phyloP scores from a whole-genome alignment of 352 stramenopile genomes.

The Pythium angustatum region DNA sequence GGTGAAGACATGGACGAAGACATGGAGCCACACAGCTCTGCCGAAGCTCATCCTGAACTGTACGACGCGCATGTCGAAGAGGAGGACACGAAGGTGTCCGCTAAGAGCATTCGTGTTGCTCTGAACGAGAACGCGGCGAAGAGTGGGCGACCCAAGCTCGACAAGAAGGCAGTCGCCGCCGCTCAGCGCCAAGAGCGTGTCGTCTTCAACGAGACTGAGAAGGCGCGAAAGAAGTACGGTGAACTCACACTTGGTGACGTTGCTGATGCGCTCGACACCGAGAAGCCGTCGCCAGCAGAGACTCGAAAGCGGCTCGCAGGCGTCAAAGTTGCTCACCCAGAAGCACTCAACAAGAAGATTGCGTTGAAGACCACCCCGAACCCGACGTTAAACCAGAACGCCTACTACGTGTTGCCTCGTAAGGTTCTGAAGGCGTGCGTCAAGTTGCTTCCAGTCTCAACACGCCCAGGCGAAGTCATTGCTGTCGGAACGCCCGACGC shows the following conservation, averaged over 20 bases:
- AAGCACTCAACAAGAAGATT: neutral
- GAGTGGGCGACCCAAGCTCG: neutral
- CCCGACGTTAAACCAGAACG: neutral
- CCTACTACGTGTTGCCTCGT: neutral
- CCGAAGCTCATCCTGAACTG: neutral
- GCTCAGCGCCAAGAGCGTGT: slow-evolving; percentile 1
- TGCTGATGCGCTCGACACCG: neutral
- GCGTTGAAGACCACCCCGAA: neutral
- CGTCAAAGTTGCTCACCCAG: neutral
- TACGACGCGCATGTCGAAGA: neutral
- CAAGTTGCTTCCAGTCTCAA: neutral
- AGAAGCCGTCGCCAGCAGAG: neutral
- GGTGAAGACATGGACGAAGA: neutral
- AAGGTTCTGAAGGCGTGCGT: neutral
- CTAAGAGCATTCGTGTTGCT: neutral
- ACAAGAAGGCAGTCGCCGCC: neutral
- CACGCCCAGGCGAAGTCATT: neutral
- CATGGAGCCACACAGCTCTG: neutral
- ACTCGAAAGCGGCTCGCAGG: neutral
- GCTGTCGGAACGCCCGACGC: neutral
- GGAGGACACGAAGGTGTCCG: neutral
- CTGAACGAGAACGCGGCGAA: neutral
- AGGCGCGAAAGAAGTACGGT: neutral
- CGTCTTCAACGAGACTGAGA: slow-evolving; percentile 2
- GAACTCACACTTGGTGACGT: neutral